These are phyloP conservation scores for Eimeria sp. DNA, from an alignment of 169 alveolate genomes.

Conservation along the genomic window DNA sequence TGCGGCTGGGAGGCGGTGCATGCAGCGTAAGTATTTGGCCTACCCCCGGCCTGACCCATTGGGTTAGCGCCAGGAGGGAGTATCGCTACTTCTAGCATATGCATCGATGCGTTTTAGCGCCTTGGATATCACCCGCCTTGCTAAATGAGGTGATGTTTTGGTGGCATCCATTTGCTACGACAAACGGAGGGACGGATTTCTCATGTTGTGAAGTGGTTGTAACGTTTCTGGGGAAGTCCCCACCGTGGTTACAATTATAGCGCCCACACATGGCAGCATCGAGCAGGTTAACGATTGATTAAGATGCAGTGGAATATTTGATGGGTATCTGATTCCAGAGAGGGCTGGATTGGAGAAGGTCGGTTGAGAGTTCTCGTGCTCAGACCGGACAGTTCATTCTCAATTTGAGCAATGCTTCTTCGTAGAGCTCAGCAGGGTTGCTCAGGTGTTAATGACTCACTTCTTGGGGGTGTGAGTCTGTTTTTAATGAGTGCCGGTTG, in stretches of 20 bases:
- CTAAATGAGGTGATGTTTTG: neutral
- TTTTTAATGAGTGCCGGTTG: too few relatives aligned
- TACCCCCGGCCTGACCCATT: too few relatives aligned
- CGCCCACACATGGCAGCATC: neutral
- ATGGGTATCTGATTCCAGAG: neutral
- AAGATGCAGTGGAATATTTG: neutral
- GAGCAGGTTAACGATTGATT: neutral
- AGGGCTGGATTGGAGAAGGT: neutral
- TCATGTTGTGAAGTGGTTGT: neutral
- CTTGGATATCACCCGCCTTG: neutral
- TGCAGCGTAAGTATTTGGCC: neutral
- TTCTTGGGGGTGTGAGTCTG: too few relatives aligned
- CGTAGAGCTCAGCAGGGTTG: too few relatives aligned
- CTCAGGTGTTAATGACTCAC: too few relatives aligned
- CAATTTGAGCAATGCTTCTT: too few relatives aligned
- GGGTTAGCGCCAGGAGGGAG: slow-evolving; percentile 6
- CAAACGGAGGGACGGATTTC: neutral
- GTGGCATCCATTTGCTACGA: neutral
- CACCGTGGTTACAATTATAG: neutral
- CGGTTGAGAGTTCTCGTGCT: neutral
- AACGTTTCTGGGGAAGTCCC: neutral
- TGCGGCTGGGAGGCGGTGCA: neutral
- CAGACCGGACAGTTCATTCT: neutral
- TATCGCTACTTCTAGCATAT: neutral
- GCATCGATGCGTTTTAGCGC: neutral